A percentile compares a stretch with the other conserved stretches of the same genome.
phyloP scores from a whole-genome alignment of 306 rosid genomes.

The Castanea sativa region DNA sequence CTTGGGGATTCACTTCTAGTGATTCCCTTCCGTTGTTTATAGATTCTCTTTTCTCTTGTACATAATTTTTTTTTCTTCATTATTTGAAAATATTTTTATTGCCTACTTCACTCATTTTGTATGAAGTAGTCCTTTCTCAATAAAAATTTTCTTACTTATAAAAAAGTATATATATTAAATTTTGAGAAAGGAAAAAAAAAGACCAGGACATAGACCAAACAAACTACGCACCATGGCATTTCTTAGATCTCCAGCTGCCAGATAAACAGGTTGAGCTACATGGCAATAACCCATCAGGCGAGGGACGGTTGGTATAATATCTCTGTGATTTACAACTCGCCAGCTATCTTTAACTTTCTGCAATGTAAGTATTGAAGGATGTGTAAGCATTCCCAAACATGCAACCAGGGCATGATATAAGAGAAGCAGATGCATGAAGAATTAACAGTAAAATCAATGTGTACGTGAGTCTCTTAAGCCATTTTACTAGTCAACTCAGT shows the following conservation, averaged over 20 bases:
- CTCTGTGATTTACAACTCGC: conserved; percentile 98
- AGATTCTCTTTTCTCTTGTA: no score
- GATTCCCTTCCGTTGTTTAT: no score
- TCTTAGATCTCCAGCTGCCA: conserved; percentile 66
- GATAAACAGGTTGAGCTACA: conserved; percentile 87
- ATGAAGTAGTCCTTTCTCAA: no score
- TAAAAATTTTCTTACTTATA: no score
- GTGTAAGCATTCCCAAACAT: conserved; percentile 27
- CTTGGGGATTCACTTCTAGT: no score
- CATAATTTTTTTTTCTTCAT: no score
- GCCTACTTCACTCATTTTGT: no score
- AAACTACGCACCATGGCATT: conserved; percentile 62
- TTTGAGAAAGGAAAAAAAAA: not conserved
- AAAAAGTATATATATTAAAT: not conserved
- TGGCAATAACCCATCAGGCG: conserved; percentile 98
- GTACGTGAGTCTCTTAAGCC: not conserved
- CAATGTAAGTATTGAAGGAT: conserved; percentile 22
- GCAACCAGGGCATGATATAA: not conserved
- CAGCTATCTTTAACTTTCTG: conserved; percentile 98
- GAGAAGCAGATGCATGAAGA: not conserved
- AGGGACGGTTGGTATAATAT: conserved; percentile 92
- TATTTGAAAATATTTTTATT: no score
- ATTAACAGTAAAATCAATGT: not conserved
- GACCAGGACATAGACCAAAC: not conserved
- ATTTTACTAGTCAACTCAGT: not conserved